Evolutionary conservation across 257 asterid species (phyloP).

Genomic region (Forsythia suspensa): DNA sequence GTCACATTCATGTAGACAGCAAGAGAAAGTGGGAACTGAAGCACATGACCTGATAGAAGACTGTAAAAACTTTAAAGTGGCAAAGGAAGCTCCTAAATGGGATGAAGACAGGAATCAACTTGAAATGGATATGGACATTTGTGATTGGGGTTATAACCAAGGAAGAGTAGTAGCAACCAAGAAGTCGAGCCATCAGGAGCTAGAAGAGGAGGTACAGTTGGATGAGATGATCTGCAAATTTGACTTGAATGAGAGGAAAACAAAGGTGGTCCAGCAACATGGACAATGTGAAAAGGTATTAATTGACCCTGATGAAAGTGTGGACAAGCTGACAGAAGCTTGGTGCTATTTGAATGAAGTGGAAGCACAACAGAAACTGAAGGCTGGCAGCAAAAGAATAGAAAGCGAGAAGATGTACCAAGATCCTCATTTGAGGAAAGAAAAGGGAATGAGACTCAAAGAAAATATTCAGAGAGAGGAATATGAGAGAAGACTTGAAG

Average conservation of each 20-base stretch:
- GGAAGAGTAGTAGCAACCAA: constrained; percentile 28
- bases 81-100: constrained; percentile 35
- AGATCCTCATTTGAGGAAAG: constrained; percentile 32
- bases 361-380: constrained; percentile 24
- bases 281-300: constrained; percentile 33
- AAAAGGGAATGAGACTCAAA: constrained; percentile 28
- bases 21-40: constrained; percentile 21
- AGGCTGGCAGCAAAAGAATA: constrained; percentile 24
- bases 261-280: constrained; percentile 28
- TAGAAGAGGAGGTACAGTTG: constrained; percentile 28
- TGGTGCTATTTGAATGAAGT: constrained; percentile 29
- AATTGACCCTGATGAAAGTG: constrained; percentile 26
- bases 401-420: constrained; percentile 25
- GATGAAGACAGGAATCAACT: constrained; percentile 30
- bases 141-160: constrained; percentile 21
- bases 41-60: constrained; percentile 31
- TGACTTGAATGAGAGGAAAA: constrained; percentile 24
- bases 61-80: constrained; percentile 26
- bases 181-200: constrained; percentile 28
- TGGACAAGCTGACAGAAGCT: constrained; percentile 30
- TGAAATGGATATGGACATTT: constrained; percentile 24
- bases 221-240: constrained; percentile 21
- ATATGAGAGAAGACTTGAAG: constrained; percentile 32
- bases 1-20: constrained; percentile 25
- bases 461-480: constrained; percentile 32